Base-by-base conservation (phyloP, 2,329 filamentous ascomycete species). In the Colletotrichum eleusines region DNA sequence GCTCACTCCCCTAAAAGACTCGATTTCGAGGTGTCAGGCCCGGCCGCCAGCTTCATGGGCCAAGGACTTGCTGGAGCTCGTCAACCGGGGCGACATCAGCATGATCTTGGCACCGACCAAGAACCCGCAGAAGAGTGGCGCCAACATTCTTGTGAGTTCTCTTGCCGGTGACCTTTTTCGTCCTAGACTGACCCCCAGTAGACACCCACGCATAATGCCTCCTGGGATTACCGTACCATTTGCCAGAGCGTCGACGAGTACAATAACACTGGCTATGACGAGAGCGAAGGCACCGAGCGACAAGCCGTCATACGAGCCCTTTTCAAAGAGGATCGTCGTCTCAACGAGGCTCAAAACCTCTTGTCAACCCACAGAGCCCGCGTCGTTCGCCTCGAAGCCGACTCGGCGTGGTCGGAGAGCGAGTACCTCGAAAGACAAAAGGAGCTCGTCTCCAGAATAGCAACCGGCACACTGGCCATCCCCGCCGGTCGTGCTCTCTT, bases 391-490 rank as follows among this genome's bases (percentile, higher is more conserved):
- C 92, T 95, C 72, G 86, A 91, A 48, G 89, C 91, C 2, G 87
- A 94, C 73, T 89, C 92, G 1, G 89, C 90, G 50, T 96, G 94
- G 92, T 89, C 91, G 28, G 96, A 99, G 78, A 91, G 93, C 20
- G 91, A 96, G 72, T 90, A 97, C 67, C 85, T 99, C 12, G 96
- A 99, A 78, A 93, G 92, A 70, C 96, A 99, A 80, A 97, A 98
- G 79, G 91, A 94, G 72, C 86, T 97, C 40, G 95, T 96, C 69
- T 93, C 96, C 71, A 91, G 92, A 77, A 89, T 98, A 46, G 96
- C 95, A 50, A 89, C 92, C 55, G 90, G 96, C 69, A 98, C 95
- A 18, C 86, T 98, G 69, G 95, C 96, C 1, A 92, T 98, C 63
- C 94, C 96, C 1, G 88, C 94, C 7, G 97, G 97, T 1, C 91